Conservation (phyloP, 148 eudicot genomes). For the Pouteria glomerata region DNA sequence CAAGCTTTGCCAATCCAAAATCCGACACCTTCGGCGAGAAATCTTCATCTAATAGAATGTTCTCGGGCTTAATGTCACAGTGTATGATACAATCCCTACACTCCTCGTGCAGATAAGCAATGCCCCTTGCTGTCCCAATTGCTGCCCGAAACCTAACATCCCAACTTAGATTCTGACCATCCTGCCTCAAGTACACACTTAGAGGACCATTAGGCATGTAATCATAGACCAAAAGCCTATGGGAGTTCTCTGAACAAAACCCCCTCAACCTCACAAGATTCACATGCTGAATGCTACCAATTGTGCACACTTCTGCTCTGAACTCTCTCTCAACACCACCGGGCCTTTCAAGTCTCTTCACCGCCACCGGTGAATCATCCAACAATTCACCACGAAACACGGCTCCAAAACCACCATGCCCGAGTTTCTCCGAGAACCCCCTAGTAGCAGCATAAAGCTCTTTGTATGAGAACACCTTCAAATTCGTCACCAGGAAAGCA, state of each 20-base stretch:
- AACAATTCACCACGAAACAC: conserved; percentile 51
- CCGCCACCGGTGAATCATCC: conserved; percentile 50
- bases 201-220: conserved; percentile 79
- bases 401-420: conserved; percentile 80
- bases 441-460: conserved; percentile 68
- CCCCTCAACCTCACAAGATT: conserved; percentile 77
- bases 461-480: conserved; percentile 63
- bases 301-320: conserved; percentile 79
- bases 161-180: conserved; percentile 55
- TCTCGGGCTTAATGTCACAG: conserved; percentile 83
- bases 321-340: conserved; percentile 80
- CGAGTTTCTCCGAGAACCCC: conserved; percentile 77
- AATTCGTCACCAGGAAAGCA: conserved; percentile 48
- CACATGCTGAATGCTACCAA: conserved; percentile 78
- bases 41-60: conserved; percentile 57
- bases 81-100: conserved; percentile 77
- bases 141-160: conserved; percentile 61
- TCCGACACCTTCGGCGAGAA: conserved; percentile 66
- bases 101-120: conserved; percentile 75
- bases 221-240: conserved; percentile 68
- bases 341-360: conserved; percentile 66
- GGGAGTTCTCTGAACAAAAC: conserved; percentile 59
- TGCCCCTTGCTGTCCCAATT: conserved; percentile 68
- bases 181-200: conserved; percentile 45
- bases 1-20: conserved; percentile 74